Evolutionary conservation across 345 rosid genomes (phyloP).

Genomic region (Hypericum androsaemum): DNA sequence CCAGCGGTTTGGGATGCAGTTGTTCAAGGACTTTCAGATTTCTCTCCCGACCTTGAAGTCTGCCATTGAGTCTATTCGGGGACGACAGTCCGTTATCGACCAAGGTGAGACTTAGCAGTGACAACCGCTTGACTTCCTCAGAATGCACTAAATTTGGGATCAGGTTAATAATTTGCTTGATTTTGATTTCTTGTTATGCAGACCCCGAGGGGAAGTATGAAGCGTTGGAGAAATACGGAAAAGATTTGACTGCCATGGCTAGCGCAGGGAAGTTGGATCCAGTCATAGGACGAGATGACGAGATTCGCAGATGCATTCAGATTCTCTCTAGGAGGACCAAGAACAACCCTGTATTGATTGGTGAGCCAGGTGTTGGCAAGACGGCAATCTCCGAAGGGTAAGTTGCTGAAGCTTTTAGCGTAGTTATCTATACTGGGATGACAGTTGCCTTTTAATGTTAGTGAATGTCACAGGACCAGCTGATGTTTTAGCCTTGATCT

Average conservation of each 20-base stretch:
- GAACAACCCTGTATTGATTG: conserved; percentile 95
- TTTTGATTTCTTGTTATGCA: conserved; percentile 14
- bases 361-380: conserved; percentile 99
- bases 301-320: conserved; percentile 96
- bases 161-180: too few species aligned
- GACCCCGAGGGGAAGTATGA: conserved; percentile 99
- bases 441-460: too few species aligned
- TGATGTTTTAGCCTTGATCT: too few species aligned
- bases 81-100: conserved; percentile 92
- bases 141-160: too few species aligned
- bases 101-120: conserved; percentile 43
- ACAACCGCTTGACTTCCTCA: too few species aligned
- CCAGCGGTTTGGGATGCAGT: conserved; percentile 80
- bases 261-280: conserved; percentile 95
- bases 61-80: conserved; percentile 83
- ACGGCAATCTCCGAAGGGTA: conserved; percentile 99
- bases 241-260: conserved; percentile 96
- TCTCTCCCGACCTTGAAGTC: conserved; percentile 53
- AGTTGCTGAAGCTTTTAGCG: conserved; percentile 1
- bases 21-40: conserved; percentile 79
- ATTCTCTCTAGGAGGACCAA: conserved; percentile 97
- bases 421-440: too few species aligned
- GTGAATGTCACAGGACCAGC: too few species aligned
- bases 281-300: conserved; percentile 97
- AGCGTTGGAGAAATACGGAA: conserved; percentile 90